A percentile compares a stretch with the other conserved stretches of the same genome.
These are phyloP conservation scores for Raffaelea ambrosiae DNA, from an alignment of 2,329 filamentous ascomycete species.

Conservation along the genomic window DNA sequence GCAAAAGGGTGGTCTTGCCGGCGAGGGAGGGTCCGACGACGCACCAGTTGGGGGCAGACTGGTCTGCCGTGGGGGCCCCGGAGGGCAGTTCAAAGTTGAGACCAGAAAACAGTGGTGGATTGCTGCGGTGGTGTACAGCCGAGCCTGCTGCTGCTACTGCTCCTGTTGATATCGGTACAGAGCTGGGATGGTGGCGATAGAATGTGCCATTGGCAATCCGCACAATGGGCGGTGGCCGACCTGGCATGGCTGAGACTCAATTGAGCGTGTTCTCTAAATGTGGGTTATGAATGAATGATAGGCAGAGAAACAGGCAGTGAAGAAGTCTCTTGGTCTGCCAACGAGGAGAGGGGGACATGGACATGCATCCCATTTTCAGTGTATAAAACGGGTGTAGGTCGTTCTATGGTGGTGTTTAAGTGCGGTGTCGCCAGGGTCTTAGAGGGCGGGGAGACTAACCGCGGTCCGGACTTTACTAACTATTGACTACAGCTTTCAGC, in stretches of 20 bases:
- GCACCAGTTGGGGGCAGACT: constrained; percentile 65
- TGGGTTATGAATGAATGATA: too few relatives aligned
- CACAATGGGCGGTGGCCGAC: constrained; percentile 49
- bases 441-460: background rate
- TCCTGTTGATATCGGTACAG: constrained; percentile 3
- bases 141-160: constrained; percentile 22
- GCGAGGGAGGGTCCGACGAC: constrained; percentile 71
- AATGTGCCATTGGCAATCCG: constrained; percentile 73
- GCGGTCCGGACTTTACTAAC: background rate
- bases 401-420: too few relatives aligned
- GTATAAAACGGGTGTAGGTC: too few relatives aligned
- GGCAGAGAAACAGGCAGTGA: too few relatives aligned
- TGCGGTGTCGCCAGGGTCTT: background rate
- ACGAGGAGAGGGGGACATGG: too few relatives aligned
- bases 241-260: constrained; percentile 27
- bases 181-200: constrained; percentile 63
- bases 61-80: constrained; percentile 22
- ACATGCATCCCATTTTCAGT: too few relatives aligned
- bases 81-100: constrained; percentile 64
- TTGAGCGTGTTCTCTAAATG: too few relatives aligned
- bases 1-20: constrained; percentile 74
- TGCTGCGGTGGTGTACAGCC: constrained; percentile 29
- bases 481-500: too few relatives aligned
- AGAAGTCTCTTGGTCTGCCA: too few relatives aligned
- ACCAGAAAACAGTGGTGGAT: constrained; percentile 65